These are phyloP conservation scores for Peterozyma xylosa DNA, from an alignment of 805 yeast species.

Conservation along the genomic window DNA sequence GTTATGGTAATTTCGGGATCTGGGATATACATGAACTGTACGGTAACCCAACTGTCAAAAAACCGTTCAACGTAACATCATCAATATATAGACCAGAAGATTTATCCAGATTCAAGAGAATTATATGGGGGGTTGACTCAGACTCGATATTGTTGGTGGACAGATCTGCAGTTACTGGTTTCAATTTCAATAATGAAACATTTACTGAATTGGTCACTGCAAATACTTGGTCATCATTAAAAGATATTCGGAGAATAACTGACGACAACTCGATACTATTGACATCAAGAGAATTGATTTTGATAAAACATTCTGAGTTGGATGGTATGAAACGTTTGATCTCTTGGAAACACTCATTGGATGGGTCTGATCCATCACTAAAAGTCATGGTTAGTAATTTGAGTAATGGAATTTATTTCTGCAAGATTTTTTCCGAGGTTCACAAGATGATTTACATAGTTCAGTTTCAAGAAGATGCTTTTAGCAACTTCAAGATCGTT, in stretches of 20 bases:
- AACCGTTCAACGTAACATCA: neutral
- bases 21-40: constrained; percentile 22
- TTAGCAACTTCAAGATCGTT: constrained; percentile 16
- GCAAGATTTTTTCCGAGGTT: constrained; percentile 21
- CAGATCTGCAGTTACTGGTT: constrained; percentile 33
- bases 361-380: constrained; percentile 46
- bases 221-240: constrained; percentile 43
- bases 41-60: constrained; percentile 2
- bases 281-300: constrained; percentile 59
- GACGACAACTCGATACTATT: constrained; percentile 40
- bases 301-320: constrained; percentile 30
- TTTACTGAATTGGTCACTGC: constrained; percentile 34
- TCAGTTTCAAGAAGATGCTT: constrained; percentile 18
- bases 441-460: constrained; percentile 20
- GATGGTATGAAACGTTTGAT: constrained; percentile 36
- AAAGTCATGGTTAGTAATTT: constrained; percentile 24
- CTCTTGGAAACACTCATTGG: constrained; percentile 69
- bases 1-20: constrained; percentile 43
- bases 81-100: constrained; percentile 36
- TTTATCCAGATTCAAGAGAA: constrained; percentile 46
- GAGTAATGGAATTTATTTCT: constrained; percentile 10
- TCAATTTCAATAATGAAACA: constrained; percentile 22
- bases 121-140: constrained; percentile 34
- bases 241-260: constrained; percentile 31
- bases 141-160: constrained; percentile 26